Evolutionary conservation across 2,329 filamentous ascomycete species (phyloP), one percentile per base, ranked within the genome.

Genomic region (Bisporella sp.): DNA sequence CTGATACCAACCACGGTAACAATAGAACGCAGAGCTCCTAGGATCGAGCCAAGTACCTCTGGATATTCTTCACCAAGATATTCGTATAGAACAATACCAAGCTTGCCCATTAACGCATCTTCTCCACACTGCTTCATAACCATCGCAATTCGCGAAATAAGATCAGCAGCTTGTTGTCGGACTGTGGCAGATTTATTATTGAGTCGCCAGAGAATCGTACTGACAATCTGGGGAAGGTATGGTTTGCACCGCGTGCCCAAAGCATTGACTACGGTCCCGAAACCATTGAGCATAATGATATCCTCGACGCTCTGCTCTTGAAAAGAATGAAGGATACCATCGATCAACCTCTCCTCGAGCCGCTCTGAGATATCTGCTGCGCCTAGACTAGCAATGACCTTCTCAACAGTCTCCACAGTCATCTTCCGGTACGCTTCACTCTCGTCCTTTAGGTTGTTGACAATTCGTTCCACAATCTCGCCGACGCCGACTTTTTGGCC

Each of bases 61-160:
- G 93, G 93, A 64, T 99, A 99, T 68, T 99, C 93, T 73, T 99
- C 93, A 68, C 93, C 93, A 0, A 99, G 81, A 65, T 97, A 97
- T 71, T 99, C 93, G 74, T 99, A 99, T 28, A 99, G 79, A 8
- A 96, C 91, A 50, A 95, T 79, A 60, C 92, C 89, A 35, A 99
- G 82, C 70, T 96, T 96, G 61, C 90, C 90, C 84, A 99, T 93
- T 47, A 97, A 78, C 1, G 87, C 87, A 68, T 99, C 93, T 68
- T 99, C 92, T 46, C 90, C 91, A 65, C 93, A 99, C 71, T 97
- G 91, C 72, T 95, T 95, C 91, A 99, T 97, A 46, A 97, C 92
- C 78, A 96, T 92, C 5, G 93, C 93, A 62, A 99, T 96, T 28
- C 93, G 88, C 6, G 91, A 96, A 59, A 99, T 95, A 43, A 99